Evolutionary conservation across 1,284 basidiomycete genomes (phyloP), one percentile per base, ranked within the genome.

Genomic region (Ustilago curta): DNA sequence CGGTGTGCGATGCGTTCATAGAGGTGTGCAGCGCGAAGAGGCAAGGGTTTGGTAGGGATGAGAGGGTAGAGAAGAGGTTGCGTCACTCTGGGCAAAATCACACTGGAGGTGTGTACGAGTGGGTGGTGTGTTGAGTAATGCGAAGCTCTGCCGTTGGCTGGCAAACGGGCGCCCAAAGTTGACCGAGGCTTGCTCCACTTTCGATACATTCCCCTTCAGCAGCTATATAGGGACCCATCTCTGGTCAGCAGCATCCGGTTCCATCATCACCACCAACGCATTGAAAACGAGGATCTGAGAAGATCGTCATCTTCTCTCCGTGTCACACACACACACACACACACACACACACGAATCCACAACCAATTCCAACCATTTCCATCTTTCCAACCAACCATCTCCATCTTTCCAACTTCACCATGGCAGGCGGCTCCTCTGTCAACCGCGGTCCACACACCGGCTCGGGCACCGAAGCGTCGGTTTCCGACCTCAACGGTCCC

Each of bases 381-480:
- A n/a, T n/a, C n/a, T n/a, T n/a, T n/a, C n/a, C n/a, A n/a, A n/a
- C n/a, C 37, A 12, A 35, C 8, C 8, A 35, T 35, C 32, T 11
- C 9, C 32, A 35, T 11, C 18, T n/a, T n/a, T 40, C 16, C 43
- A 45, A 27, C 27, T 27, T 6, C 52, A 71, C 27, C 55, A 74
- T 74, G 71, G 62, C 71, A 62, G 71, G 65, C 0, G 54, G 62
- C 39, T 59, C 51, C 29, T 56, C 45, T 29, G 45, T 66, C 48
- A 60, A 66, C 48, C 62, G 62, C 8, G 71, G 71, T 8, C 66
- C 66, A 0, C 71, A 74, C 50, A 74, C 71, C 2, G 71, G 66
- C 2, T 66, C 59, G 25, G 66, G 66, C 45, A 70, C 66, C 11
- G 71, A 74, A 55, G 66, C 71, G 0, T 27, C 62, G 7, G 42